Conservation (phyloP, 805 yeast genomes). For the Soucietia sequanensis region DNA sequence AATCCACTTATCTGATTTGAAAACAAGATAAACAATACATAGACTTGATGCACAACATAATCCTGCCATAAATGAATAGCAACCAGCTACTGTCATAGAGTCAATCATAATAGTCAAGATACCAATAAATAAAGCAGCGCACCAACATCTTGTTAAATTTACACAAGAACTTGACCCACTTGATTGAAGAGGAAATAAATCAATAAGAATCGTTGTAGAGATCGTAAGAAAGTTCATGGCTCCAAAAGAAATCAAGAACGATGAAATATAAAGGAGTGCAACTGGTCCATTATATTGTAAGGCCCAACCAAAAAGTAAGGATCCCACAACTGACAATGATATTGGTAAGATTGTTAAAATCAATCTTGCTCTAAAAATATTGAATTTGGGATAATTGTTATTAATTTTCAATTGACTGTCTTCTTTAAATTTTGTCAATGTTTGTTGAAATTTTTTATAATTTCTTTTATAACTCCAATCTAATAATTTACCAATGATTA, state of each 20-base stretch:
- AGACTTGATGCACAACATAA: conserved; percentile 26
- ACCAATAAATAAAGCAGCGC: conserved; percentile 68
- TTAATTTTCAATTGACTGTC: conserved; percentile 2
- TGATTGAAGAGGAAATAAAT: conserved; percentile 62
- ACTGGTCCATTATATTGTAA: conserved; percentile 44
- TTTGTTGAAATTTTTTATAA: not conserved
- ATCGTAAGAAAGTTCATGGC: conserved; percentile 55
- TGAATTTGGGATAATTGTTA: conserved; percentile 31
- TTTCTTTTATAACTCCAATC: conserved; percentile 45
- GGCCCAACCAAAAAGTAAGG: conserved; percentile 71
- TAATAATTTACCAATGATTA: conserved; percentile 53
- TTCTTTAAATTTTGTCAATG: conserved; percentile 16
- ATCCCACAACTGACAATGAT: conserved; percentile 34
- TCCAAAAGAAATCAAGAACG: conserved; percentile 54
- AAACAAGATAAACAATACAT: not conserved
- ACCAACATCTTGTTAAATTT: conserved; percentile 66
- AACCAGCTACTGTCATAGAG: conserved; percentile 66
- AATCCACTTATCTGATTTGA: conserved; percentile 1
- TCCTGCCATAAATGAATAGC: conserved; percentile 64
- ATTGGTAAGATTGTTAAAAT: conserved; percentile 40
- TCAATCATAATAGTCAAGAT: conserved; percentile 57
- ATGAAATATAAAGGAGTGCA: conserved; percentile 52
- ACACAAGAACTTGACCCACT: conserved; percentile 71
- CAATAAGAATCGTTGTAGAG: conserved; percentile 64
- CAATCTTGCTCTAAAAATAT: conserved; percentile 54